Evolutionary conservation across 495 filamentous ascomycete species (phyloP).

Genomic region (Daldinia childiae): DNA sequence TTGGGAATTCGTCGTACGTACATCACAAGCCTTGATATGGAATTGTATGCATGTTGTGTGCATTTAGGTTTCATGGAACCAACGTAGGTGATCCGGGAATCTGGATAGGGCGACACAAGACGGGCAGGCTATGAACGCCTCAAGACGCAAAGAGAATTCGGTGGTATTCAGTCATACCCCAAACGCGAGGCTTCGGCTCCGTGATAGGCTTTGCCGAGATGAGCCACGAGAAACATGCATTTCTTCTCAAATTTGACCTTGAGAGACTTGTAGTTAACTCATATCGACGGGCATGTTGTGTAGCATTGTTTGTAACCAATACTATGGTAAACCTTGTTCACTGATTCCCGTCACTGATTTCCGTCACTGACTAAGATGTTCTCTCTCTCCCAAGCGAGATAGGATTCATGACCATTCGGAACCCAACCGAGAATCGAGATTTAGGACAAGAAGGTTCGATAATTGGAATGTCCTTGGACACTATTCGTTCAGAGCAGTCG

Average conservation of each 20-base stretch:
- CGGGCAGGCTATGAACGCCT: slow-evolving; percentile 30
- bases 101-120: slow-evolving; percentile 41
- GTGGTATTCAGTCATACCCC: slow-evolving; percentile 34
- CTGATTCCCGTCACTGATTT: too few relatives aligned
- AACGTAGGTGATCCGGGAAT: slow-evolving; percentile 38
- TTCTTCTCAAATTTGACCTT: slow-evolving; percentile 18
- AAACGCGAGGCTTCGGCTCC: slow-evolving; percentile 30
- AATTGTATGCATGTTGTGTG: slow-evolving; percentile 21
- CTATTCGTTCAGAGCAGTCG: background rate
- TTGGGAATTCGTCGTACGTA: slow-evolving; percentile 4
- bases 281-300: slow-evolving; percentile 31
- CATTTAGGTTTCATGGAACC: slow-evolving; percentile 37
- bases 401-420: slow-evolving; percentile 11
- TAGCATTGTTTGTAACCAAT: slow-evolving; percentile 32
- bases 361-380: slow-evolving; percentile 17
- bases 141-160: slow-evolving; percentile 15
- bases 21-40: slow-evolving; percentile 23
- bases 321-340: slow-evolving; percentile 17
- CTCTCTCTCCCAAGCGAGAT: slow-evolving; percentile 3
- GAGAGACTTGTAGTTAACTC: slow-evolving; percentile 3
- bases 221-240: slow-evolving; percentile 35
- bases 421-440: slow-evolving; percentile 35
- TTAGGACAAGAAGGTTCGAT: slow-evolving; percentile 18
- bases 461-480: slow-evolving; percentile 18
- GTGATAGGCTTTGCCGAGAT: slow-evolving; percentile 31